These are phyloP conservation scores for Nigrospora sphaerica DNA, from an alignment of 2,329 filamentous ascomycete species.

Conservation along the genomic window DNA sequence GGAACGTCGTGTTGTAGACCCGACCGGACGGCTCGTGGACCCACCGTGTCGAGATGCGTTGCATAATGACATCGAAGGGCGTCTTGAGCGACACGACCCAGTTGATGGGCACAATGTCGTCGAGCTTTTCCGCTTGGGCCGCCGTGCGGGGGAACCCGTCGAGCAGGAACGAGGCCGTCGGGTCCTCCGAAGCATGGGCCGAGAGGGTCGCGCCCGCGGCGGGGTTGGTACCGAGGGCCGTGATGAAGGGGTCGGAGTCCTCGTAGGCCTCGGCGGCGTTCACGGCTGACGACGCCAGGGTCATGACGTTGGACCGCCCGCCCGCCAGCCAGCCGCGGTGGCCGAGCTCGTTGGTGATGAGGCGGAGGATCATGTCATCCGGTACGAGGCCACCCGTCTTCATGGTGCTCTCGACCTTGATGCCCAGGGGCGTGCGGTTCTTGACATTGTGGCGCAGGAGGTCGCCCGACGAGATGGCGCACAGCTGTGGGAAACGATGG, in stretches of 20 bases:
- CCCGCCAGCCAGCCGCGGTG: constrained; percentile 74
- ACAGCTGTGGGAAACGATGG: constrained; percentile 77
- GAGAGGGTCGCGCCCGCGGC: constrained; percentile 27
- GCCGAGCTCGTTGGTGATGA: constrained; percentile 85
- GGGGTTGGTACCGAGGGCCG: constrained; percentile 29
- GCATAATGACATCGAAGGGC: constrained; percentile 77
- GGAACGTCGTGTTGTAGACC: constrained; percentile 93
- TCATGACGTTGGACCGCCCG: constrained; percentile 41
- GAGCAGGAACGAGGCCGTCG: constrained; percentile 83
- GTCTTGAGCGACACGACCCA: constrained; percentile 83
- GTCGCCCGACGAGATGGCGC: constrained; percentile 90
- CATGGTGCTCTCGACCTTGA: constrained; percentile 86
- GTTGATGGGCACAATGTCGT: constrained; percentile 85
- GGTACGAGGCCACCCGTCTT: constrained; percentile 84
- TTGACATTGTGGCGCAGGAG: constrained; percentile 89
- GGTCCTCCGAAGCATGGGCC: constrained; percentile 52
- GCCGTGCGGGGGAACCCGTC: constrained; percentile 94
- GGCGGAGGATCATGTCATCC: constrained; percentile 82
- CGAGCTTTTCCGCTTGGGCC: constrained; percentile 68
- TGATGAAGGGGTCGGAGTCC: constrained; percentile 30
- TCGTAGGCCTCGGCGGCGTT: constrained; percentile 20
- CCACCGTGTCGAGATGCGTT: constrained; percentile 87
- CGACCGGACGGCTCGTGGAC: constrained; percentile 86
- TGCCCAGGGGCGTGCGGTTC: constrained; percentile 76
- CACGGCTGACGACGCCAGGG: constrained; percentile 35